These are phyloP conservation scores for Phytophthora uliginosa DNA, from an alignment of 352 stramenopile genomes.

Conservation along the genomic window DNA sequence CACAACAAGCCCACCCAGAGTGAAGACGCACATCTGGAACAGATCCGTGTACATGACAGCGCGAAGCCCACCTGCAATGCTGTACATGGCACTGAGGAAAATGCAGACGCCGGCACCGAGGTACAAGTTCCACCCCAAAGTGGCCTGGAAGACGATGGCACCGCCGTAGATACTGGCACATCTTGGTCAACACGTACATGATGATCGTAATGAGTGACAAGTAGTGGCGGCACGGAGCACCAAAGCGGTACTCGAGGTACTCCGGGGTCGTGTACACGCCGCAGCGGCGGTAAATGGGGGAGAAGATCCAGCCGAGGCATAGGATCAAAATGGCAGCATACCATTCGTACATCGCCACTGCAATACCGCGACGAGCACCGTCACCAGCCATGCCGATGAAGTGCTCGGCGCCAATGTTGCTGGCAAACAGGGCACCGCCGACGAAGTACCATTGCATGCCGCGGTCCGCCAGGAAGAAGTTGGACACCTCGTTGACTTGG, in stretches of 20 bases:
- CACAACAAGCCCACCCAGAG: constrained; percentile 65
- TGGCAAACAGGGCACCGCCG: constrained; percentile 67
- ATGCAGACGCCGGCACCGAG: constrained; percentile 60
- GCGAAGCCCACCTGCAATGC: constrained; percentile 63
- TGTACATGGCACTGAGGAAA: constrained; percentile 65
- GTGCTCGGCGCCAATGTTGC: constrained; percentile 77
- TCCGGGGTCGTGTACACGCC: constrained; percentile 70
- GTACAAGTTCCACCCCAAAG: constrained; percentile 72
- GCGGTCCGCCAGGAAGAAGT: constrained; percentile 75
- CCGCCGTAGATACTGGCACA: constrained; percentile 74
- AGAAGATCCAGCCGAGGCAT: constrained; percentile 69
- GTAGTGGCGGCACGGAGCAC: constrained; percentile 61
- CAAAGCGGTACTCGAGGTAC: constrained; percentile 62
- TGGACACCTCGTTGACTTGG: constrained; percentile 48
- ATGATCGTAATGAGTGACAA: constrained; percentile 67
- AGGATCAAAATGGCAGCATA: constrained; percentile 68
- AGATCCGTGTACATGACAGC: constrained; percentile 82
- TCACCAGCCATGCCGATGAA: constrained; percentile 80
- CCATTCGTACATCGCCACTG: constrained; percentile 75
- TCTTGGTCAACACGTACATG: constrained; percentile 79
- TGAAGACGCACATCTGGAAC: constrained; percentile 79
- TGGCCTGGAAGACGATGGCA: constrained; percentile 70
- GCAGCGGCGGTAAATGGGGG: constrained; percentile 67
- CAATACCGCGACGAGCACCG: constrained; percentile 64
- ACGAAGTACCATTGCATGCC: constrained; percentile 80